Percentiles rank a stretch among this genome's conserved stretches.
Conservation (phyloP, 1,139 yeast species). For the Kurtzmaniella quercitrusa region DNA sequence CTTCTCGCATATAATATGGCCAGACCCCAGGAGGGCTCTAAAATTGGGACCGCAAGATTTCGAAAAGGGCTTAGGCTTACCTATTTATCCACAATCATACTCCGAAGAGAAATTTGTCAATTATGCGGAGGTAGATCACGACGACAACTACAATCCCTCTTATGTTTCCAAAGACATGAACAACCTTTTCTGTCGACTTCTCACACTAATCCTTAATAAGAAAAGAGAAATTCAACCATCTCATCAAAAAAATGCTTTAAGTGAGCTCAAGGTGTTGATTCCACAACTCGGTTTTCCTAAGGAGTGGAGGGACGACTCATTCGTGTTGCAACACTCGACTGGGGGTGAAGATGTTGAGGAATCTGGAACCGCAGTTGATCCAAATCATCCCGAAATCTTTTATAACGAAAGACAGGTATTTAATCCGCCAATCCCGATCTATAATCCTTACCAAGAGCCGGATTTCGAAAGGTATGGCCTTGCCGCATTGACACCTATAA, state of each 20-base stretch:
- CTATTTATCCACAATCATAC: constrained; percentile 7
- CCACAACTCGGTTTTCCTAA: constrained; percentile 37
- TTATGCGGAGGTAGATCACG: constrained; percentile 10
- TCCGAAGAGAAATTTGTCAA: constrained; percentile 15
- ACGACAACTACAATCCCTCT: constrained; percentile 12
- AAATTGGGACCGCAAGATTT: constrained; percentile 44
- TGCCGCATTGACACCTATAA: constrained; percentile 39
- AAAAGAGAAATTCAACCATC: constrained; percentile 30
- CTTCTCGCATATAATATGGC: constrained; percentile 28
- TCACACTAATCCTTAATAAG: constrained; percentile 39
- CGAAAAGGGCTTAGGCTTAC: constrained; percentile 45
- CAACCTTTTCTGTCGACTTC: constrained; percentile 28
- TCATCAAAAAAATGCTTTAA: constrained; percentile 29
- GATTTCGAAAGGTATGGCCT: constrained; percentile 45
- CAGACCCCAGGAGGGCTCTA: constrained; percentile 22
- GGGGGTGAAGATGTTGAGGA: constrained; percentile 14
- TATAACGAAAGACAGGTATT: constrained; percentile 19
- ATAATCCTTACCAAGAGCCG: constrained; percentile 32
- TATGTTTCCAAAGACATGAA: constrained; percentile 33
- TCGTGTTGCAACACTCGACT: constrained; percentile 13
- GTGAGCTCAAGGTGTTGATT: constrained; percentile 36
- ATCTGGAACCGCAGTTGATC: constrained; percentile 28
- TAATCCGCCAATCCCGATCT: constrained; percentile 12
- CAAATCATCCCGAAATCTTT: constrained; percentile 33
- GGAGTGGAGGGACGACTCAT: constrained; percentile 41